Conservation (phyloP, 805 yeast genomes). For the Candida ascalaphidarum region DNA sequence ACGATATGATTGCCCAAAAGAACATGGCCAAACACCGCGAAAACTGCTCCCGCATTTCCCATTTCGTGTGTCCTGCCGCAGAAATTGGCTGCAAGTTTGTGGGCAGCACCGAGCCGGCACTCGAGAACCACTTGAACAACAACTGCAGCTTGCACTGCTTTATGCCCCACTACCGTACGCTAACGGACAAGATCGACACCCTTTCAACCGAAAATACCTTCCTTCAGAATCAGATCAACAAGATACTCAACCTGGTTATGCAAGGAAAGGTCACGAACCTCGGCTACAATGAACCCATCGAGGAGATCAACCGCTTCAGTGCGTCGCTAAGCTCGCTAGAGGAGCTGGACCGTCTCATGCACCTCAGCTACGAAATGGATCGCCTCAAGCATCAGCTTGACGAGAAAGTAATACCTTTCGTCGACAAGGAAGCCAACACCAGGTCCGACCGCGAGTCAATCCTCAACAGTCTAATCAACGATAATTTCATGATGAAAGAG, state of each 20-base stretch:
- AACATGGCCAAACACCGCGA: constrained; percentile 29
- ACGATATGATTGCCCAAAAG: constrained; percentile 32
- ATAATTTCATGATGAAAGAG: constrained; percentile 33
- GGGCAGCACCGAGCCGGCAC: constrained; percentile 24
- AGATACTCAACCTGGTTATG: constrained; percentile 36
- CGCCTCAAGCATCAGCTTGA: constrained; percentile 34
- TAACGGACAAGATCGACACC: constrained; percentile 15
- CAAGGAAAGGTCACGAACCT: constrained; percentile 44
- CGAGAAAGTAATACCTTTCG: constrained; percentile 26
- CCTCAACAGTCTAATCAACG: constrained; percentile 24
- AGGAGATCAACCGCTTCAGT: constrained; percentile 30
- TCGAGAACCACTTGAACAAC: constrained; percentile 25
- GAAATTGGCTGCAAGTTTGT: constrained; percentile 45
- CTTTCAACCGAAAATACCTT: constrained; percentile 27
- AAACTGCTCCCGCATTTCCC: constrained; percentile 32
- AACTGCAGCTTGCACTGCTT: constrained; percentile 23
- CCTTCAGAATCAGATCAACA: constrained; percentile 36
- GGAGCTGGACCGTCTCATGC: constrained; percentile 20
- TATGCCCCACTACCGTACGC: constrained; percentile 15
- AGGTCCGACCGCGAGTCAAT: constrained; percentile 15
- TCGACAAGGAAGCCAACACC: constrained; percentile 13
- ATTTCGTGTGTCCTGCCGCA: constrained; percentile 37
- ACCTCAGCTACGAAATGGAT: constrained; percentile 35
- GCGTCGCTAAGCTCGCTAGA: constrained; percentile 7
- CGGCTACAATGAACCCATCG: constrained; percentile 39